Percentiles rank a stretch among this genome's conserved stretches.
Conservation (phyloP, 768 basidiomycete genomes). For the Tricholoma bakamatsutake region DNA sequence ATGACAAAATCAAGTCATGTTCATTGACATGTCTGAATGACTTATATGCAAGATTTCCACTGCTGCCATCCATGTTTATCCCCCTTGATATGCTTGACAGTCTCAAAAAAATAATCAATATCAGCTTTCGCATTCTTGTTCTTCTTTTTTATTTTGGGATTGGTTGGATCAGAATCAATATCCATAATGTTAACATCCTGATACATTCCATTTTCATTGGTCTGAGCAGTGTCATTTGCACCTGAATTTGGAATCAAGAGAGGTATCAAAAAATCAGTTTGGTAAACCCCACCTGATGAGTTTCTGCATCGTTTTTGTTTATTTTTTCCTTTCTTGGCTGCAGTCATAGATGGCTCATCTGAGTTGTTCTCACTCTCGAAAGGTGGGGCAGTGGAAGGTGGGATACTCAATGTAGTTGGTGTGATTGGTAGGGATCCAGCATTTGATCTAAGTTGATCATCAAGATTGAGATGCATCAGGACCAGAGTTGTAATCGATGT, state of each 20-base stretch:
- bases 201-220: neutral
- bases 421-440: neutral
- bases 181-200: slow-evolving; percentile 2
- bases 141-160: neutral
- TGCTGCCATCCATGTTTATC: neutral
- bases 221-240: neutral
- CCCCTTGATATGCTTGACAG: neutral
- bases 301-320: neutral
- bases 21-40: neutral
- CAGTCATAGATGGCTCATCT: neutral
- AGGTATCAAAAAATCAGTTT: neutral
- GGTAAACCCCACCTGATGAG: neutral
- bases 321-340: neutral
- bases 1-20: too few species aligned
- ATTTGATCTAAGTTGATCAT: neutral
- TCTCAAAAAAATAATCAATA: neutral
- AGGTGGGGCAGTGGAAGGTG: neutral
- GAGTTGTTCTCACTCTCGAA: neutral
- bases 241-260: neutral
- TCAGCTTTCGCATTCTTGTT: neutral
- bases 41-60: neutral
- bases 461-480: too few species aligned
- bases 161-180: neutral
- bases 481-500: neutral
- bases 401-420: neutral